Base-by-base conservation (phyloP, 192 early-diverging fungal species). In the Backusella sp. region DNA sequence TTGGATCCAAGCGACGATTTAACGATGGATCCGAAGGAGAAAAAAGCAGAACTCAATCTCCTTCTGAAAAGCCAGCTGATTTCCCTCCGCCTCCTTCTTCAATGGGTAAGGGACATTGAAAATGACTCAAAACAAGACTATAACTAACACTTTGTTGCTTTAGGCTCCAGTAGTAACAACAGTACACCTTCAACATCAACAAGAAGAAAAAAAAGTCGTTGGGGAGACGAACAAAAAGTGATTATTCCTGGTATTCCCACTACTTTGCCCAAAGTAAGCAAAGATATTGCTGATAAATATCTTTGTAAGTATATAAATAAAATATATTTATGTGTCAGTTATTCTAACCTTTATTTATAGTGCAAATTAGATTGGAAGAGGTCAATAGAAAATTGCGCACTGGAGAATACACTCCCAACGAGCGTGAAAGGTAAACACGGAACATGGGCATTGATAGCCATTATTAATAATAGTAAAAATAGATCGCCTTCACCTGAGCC, bases 401-500 rank as follows among this genome's bases (percentile, higher is more conserved):
- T 52, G 94, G 95, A 26, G 93, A 97, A 80, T 90, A 92, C 46
- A 85, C 97, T 41, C 97, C 97, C n/a, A 73, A 85, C 3, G 94
- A 94, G 71, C 80, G 84, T 30, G 88, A 92, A 52, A 89, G 92
- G 94, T 95, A 87, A 21, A n/a, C 26, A 14, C 21, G 14, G 15
- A 6, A 46, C 3, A 32, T 32, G 2, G 2, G n/a, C 26, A 39
- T 34, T 28, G 7, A 21, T 9, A n/a, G 2, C 6, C 23, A 26
- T 0, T 19, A n/a, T 8, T 28, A 26, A 59, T 59, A 59, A 59
- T 3, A 39, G 12, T 12, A 3, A 59, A 59, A 23, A 59, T 26
- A 94, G 97, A 81, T 99, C 98, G n/a, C 92, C 91, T n/a, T 99
- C 98, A 52, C 98, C 98, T 28, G 91, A 94, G 78, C 98, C 98